Evolutionary conservation across 164 flowering plant genomes (phyloP), one percentile per base, ranked within the genome.

Genomic region (Magnolia sinica): DNA sequence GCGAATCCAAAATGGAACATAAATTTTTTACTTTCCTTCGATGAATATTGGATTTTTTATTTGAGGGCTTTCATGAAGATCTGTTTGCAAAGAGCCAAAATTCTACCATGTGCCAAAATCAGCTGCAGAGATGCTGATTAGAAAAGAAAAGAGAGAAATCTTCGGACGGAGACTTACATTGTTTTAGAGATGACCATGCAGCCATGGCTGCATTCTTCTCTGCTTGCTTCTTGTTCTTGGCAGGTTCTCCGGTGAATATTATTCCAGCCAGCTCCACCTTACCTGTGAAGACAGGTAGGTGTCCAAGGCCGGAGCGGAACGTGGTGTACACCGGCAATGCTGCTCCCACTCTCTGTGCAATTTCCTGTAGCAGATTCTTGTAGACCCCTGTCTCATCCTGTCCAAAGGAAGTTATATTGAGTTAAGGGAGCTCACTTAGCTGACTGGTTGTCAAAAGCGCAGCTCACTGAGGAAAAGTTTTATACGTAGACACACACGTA

Each of bases 371-470:
- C 20, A 96, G 94, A 84, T 96, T 96, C 83, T 96, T 96, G 87
- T 96, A 96, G 5, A 96, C 99, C 7, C 99, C 99, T 0, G 98
- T 96, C 82, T 96, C 99, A 83, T 96, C 99, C 99, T 96, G 76
- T 78, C 27, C 76, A 84, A 7, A 59, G 49, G 55, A 45, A 78
- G 77, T 52, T 29, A 29, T 51, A 37, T 5, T 29, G 58, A 27
- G 29, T 5, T 29, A 73, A 27, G 29, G 24, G 24, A 71, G 18
- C 27, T 19, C 23, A 71, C 7, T 50, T 14, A 71, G 18, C 27
- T 19, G 13, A 71, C 7, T 50, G 50, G 59, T 50, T 71, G 51
- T 8, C 8, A 8, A 55, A 55, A 16, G 13, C 0, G 18, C 13
- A 55, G 18, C 18, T 16, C 16, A 16, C 61, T 10, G 8, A 10